Evolutionary conservation across 176 grass and related monocot species (phyloP).

Genomic region (Microstegium vimineum): DNA sequence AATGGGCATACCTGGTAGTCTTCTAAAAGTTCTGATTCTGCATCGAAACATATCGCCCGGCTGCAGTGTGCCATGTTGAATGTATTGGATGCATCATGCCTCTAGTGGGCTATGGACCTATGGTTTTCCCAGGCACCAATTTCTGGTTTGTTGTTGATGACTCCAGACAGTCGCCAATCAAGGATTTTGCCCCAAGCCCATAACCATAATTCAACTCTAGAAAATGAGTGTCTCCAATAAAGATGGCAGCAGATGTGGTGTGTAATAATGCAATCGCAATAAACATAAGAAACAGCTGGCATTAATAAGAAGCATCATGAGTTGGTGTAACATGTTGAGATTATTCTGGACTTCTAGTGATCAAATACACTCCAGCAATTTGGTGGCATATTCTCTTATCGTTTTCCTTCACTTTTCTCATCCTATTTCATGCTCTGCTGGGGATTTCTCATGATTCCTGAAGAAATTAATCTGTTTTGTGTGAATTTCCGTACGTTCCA

Average conservation of each 20-base stretch:
- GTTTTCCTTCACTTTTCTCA: background rate
- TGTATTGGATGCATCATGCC: background rate
- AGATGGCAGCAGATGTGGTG: background rate
- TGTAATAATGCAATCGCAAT: background rate
- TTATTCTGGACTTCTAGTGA: background rate
- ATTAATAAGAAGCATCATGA: background rate
- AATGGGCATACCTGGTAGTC: background rate
- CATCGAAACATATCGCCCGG: background rate
- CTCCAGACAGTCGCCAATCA: background rate
- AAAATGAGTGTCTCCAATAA: constrained; percentile 2
- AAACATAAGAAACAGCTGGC: background rate
- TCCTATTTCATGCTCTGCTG: background rate
- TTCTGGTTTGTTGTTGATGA: background rate
- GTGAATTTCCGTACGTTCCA: background rate
- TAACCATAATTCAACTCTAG: background rate
- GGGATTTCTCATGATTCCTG: background rate
- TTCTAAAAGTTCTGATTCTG: background rate
- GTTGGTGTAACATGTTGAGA: background rate
- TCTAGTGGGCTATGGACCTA: background rate
- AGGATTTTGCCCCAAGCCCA: background rate
- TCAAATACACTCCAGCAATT: background rate
- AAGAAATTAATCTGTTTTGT: background rate
- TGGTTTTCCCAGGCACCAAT: background rate
- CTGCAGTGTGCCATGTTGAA: background rate
- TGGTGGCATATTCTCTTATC: background rate